Base-by-base conservation (phyloP, 1,139 yeast species). In the Meyerozyma athensensis region DNA sequence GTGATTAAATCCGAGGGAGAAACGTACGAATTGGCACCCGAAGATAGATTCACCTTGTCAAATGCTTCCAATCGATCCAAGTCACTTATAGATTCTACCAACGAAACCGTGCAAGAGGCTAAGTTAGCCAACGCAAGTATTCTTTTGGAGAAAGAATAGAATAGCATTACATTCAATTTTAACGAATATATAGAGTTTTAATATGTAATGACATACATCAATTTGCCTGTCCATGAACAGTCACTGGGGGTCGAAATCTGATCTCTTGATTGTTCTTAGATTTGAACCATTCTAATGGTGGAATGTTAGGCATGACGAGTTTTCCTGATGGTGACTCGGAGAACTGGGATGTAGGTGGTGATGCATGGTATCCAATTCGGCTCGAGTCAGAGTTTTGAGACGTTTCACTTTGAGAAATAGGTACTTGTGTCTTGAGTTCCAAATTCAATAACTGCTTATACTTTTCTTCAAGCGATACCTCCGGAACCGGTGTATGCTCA, bases 101-200 rank as follows among this genome's bases (percentile, higher is more conserved):
- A 77, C 36, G 50, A 62, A 43, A 74, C 87, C 1, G 73, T 92
- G n/a, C 79, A 71, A 35, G 85, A 77, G 5, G 86, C 92, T 0
- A 89, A 86, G 1, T 71, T 94, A 46, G 78, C 80, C 53, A 92
- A 89, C 57, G 89, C 96, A 31, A 81, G 90, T 37, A 65, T 92
- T 10, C 63, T 89, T 41, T 69, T 90, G 34, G 97, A 92, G 49
- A 51, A 48, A 41, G 47, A 47, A 20, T 50, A 39, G 38, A 14
- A 16, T 4, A 26, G 7, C 7, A 21, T 21, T 26, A 6, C n/a
- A 14, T 14, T 14, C 8, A n/a, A 26, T 26, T n/a, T 13, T 26
- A 6, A 17, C 10, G 26, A 13, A n/a, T 22, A 22, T n/a, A 22
- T 22, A 22, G 26, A 22, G n/a, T n/a, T n/a, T n/a, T n/a, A n/a